A percentile compares a stretch with the other conserved stretches of the same genome.
Conservation (phyloP, 2,329 filamentous ascomycete species). For the Trichoderma afroharzianum region DNA sequence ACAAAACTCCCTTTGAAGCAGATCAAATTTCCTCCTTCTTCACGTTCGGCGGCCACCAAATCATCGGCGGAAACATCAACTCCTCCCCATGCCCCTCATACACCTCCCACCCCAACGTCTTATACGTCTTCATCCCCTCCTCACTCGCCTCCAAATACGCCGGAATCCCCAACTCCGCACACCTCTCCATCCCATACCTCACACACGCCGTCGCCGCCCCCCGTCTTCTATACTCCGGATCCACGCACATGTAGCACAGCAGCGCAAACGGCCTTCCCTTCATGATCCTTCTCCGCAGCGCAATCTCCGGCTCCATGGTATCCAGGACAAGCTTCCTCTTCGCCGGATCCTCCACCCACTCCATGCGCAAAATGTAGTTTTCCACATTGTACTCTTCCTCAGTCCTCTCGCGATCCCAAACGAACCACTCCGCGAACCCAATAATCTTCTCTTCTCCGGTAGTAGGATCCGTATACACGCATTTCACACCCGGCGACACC, state of each 20-base stretch:
- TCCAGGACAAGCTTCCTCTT: not conserved
- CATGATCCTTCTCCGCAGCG: not conserved
- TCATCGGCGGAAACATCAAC: slow-evolving; percentile 12
- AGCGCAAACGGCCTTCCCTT: slow-evolving; percentile 5
- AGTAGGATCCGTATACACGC: slow-evolving; percentile 8
- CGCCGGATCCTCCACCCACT: slow-evolving; percentile 1
- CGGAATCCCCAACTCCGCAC: slow-evolving; percentile 15
- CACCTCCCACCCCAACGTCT: slow-evolving; percentile 13
- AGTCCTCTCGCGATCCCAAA: slow-evolving; percentile 11
- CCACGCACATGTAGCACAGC: slow-evolving; percentile 14
- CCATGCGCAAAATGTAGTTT: not conserved
- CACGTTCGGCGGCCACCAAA: slow-evolving; percentile 14
- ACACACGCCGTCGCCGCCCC: slow-evolving; percentile 11
- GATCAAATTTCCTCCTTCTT: not conserved
- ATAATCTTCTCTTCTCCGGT: slow-evolving; percentile 13
- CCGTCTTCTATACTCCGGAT: not conserved
- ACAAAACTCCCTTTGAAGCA: not conserved
- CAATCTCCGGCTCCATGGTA: not conserved
- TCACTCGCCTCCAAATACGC: slow-evolving; percentile 19
- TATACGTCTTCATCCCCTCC: slow-evolving; percentile 17
- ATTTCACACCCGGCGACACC: slow-evolving; percentile 10
- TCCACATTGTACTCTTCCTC: slow-evolving; percentile 2
- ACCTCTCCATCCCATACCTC: slow-evolving; percentile 15
- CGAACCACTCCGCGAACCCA: slow-evolving; percentile 17
- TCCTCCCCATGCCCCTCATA: not conserved